These are phyloP conservation scores for Alternaria triticimaculans DNA, from an alignment of 2,329 filamentous ascomycete genomes.

Conservation along the genomic window DNA sequence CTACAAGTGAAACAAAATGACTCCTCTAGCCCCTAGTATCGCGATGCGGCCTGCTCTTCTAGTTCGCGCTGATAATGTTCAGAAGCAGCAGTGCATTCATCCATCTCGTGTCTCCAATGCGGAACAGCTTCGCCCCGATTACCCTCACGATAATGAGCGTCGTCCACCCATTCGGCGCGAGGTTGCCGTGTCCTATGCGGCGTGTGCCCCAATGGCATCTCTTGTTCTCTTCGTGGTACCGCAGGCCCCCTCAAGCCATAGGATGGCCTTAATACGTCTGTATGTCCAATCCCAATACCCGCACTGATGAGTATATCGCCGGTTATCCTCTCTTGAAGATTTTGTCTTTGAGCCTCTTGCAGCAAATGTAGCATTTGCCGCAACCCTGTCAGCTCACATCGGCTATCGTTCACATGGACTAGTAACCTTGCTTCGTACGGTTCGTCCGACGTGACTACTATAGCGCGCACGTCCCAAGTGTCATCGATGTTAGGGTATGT, in stretches of 20 bases:
- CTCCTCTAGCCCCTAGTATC: not conserved
- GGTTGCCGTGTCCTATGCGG: not conserved
- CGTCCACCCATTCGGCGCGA: not conserved
- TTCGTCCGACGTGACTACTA: not conserved
- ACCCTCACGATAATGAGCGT: not conserved
- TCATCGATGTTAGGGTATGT: not conserved
- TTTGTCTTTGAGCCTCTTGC: not conserved
- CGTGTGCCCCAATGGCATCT: not conserved
- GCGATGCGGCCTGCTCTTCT: not conserved
- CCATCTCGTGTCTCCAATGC: not conserved
- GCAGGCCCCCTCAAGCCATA: not conserved
- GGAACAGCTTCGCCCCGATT: not conserved
- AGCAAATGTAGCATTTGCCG: not conserved
- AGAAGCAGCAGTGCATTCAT: not conserved
- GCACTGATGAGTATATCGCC: not conserved
- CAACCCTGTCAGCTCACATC: not conserved
- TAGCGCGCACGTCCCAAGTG: not conserved
- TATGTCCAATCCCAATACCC: not conserved
- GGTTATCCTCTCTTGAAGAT: not conserved
- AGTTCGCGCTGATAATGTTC: not conserved
- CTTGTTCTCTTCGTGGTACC: not conserved
- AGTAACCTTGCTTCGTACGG: not conserved
- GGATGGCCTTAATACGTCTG: accelerated
- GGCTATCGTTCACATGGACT: not conserved
- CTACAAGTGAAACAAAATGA: not conserved